Conservation (phyloP, 768 basidiomycete species). For the Xanthoconium stramineum region DNA sequence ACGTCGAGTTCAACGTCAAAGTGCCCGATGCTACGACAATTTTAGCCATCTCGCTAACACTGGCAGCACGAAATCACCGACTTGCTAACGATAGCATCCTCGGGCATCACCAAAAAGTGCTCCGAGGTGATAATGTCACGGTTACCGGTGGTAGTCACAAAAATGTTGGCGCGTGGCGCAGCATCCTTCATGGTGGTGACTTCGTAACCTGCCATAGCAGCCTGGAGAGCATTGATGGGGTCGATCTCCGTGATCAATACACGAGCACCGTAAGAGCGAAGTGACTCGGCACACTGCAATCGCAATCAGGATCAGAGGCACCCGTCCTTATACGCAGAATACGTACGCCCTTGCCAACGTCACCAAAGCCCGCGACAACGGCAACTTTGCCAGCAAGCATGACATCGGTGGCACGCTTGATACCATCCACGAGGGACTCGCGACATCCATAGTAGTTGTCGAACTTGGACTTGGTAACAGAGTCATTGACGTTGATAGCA, state of each 20-base stretch:
- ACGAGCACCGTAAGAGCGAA: slow-evolving; percentile 95
- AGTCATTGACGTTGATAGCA: slow-evolving; percentile 99
- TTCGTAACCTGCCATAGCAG: slow-evolving; percentile 99
- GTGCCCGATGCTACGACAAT: slow-evolving; percentile 65
- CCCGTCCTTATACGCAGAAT: not conserved
- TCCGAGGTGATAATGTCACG: slow-evolving; percentile 91
- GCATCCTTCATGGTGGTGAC: slow-evolving; percentile 99
- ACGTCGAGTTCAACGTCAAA: slow-evolving; percentile 94
- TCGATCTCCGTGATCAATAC: slow-evolving; percentile 98
- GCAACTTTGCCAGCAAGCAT: slow-evolving; percentile 99
- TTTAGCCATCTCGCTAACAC: slow-evolving; percentile 8
- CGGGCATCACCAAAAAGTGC: slow-evolving; percentile 93
- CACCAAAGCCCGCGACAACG: slow-evolving; percentile 97
- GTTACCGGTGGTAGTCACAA: slow-evolving; percentile 98
- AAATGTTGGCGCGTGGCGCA: slow-evolving; percentile 83
- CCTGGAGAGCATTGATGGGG: slow-evolving; percentile 99
- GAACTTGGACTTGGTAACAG: slow-evolving; percentile 99
- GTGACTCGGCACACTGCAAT: slow-evolving; percentile 90
- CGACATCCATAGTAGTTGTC: slow-evolving; percentile 99
- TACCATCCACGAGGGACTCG: slow-evolving; percentile 98
- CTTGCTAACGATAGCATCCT: slow-evolving; percentile 99
- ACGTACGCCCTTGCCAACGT: slow-evolving; percentile 98
- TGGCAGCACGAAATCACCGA: slow-evolving; percentile 38
- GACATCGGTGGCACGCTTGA: slow-evolving; percentile 99
- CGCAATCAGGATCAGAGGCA: not conserved